Base-by-base conservation (phyloP, 2,329 filamentous ascomycete genomes). In the Eutypa lata region DNA sequence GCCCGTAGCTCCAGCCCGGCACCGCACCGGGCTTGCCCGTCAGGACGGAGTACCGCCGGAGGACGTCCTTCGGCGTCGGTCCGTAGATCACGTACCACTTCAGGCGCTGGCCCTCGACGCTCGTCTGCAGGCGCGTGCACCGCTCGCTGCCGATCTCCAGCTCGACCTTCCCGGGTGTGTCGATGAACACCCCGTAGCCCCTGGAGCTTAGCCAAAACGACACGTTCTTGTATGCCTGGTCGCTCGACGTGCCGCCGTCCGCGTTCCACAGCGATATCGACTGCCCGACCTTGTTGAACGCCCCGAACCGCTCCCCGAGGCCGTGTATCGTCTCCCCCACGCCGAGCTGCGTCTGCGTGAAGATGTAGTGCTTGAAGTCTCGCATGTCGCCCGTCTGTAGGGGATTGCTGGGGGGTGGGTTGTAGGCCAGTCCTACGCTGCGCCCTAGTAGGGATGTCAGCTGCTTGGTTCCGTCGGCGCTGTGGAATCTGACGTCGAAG, bases 181-280 rank as follows among this genome's bases (percentile, higher is more conserved):
- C 88, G 54, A 91, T 82, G 65, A 91, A 91, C 31, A 91, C 76
- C 19, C 89, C 89, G 65, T 91, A 92, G 0, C 88, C 88, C n/a
- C 80, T 77, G 13, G 83, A 88, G 63, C 82, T 87, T 58, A 89
- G 72, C 79, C 83, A 89, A 68, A 89, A 88, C 0, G 83, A 81
- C 2, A 89, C 71, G 63, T 89, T 89, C 72, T 89, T 89, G 71
- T 89, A 89, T 1, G 85, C 84, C 65, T 88, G 86, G 51, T 88
- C 85, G 57, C 81, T 85, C 0, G 81, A 85, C 0, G 86, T 89
- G 10, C 86, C 86, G 6, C 82, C 82, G 59, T 85, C 82, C 14
- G 78, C 77, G 58, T 84, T 84, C 80, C 81, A 84, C 7, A 91
- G 77, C 52, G 81, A 76, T 8, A 91, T 73, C 13, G 78, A 76